Base-by-base conservation (phyloP, 164 flowering plant species). In the Macadamia tetraphylla region DNA sequence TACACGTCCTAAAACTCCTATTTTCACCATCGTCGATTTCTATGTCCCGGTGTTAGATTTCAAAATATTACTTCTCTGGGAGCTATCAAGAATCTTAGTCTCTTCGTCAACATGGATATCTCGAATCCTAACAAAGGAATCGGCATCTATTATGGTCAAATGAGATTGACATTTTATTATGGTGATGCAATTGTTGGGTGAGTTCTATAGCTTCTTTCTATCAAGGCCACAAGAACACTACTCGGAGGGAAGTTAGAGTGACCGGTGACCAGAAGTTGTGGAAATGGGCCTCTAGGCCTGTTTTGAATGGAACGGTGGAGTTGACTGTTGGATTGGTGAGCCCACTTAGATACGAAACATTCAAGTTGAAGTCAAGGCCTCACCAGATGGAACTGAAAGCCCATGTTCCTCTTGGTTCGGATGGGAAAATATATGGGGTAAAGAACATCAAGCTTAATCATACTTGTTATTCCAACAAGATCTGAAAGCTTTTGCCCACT, bases 61-160 rank as follows among this genome's bases (percentile, higher is more conserved):
- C 61, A 14, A 15, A 76, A 69, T 63, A 9, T 67, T 30, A 62
- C 67, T 23, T n/a, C 17, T 6, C 31, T 6, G 1, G 30, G 49
- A n/a, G 48, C 51, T n/a, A 29, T 30, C 48, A 23, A 48, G 44
- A 74, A 77, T 56, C 42, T 48, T 6, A 67, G 65, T 29, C 11
- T 77, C 29, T 18, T 65, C 6, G n/a, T 75, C 42, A 56, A 44
- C 42, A 58, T 78, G 14, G 53, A 69, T 66, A 56, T 75, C 59
- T 63, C 68, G 23, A 78, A 78, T 56, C 76, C 81, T 10, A 78
- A 78, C 67, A 46, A 67, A 11, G 66, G 64, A 3, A 59, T 69
- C 29, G 67, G 71, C 8, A 48, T 78, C 6, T 68, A 72, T 44
- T 67, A 72, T 18, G 51, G 56, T 23, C 60, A 35, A 14, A 62